A percentile compares a stretch with the other conserved stretches of the same genome.
These are phyloP conservation scores for Talaromyces sp. DNA, from an alignment of 2,329 filamentous ascomycete species.

Conservation along the genomic window DNA sequence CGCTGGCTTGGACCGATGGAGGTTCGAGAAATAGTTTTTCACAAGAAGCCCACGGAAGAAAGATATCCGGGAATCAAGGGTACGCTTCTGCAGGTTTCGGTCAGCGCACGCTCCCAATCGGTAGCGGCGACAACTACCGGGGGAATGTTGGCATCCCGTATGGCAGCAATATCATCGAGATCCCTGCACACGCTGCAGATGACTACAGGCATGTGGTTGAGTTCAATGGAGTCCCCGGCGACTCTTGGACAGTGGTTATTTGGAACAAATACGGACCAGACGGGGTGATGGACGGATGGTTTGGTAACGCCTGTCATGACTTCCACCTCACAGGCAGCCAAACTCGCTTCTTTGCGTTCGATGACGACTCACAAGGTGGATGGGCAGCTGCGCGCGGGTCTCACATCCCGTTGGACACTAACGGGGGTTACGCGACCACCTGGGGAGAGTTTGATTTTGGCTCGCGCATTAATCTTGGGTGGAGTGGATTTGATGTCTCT, in stretches of 20 bases:
- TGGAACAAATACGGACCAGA: slow-evolving; percentile 41
- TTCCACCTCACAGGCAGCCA: slow-evolving; percentile 34
- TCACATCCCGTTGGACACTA: slow-evolving; percentile 29
- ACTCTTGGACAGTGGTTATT: slow-evolving; percentile 39
- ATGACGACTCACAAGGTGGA: slow-evolving; percentile 38
- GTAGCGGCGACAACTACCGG: slow-evolving; percentile 33
- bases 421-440: slow-evolving; percentile 32
- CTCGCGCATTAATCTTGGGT: slow-evolving; percentile 27
- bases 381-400: slow-evolving; percentile 31
- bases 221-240: slow-evolving; percentile 33
- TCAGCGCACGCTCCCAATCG: slow-evolving; percentile 21
- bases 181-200: slow-evolving; percentile 28
- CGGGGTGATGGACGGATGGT: slow-evolving; percentile 37
- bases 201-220: slow-evolving; percentile 41
- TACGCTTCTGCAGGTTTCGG: slow-evolving; percentile 39
- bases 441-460: slow-evolving; percentile 41
- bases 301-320: slow-evolving; percentile 31
- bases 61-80: too few species aligned
- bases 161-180: too few species aligned
- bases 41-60: too few species aligned
- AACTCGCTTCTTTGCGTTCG: slow-evolving; percentile 39
- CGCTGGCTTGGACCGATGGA: too few species aligned
- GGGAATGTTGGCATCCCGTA: slow-evolving; percentile 43
- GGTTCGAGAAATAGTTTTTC: too few species aligned
- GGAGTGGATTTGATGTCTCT: slow-evolving; percentile 38